Percentiles rank a stretch among this genome's conserved stretches.
Conservation (phyloP, 2,329 filamentous ascomycete species). For the Nigrospora oryzae region DNA sequence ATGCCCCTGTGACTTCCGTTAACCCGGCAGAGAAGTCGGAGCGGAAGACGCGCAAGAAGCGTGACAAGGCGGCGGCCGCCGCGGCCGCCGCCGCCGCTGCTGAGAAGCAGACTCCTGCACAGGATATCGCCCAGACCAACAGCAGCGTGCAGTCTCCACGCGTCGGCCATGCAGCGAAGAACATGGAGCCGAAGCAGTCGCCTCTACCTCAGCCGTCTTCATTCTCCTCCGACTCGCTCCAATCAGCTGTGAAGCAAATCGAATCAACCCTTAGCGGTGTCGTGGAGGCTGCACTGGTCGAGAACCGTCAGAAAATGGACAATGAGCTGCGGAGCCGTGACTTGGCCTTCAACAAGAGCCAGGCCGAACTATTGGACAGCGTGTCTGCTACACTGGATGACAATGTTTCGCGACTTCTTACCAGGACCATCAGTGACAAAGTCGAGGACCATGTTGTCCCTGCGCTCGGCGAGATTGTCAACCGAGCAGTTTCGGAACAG, state of each 20-base stretch:
- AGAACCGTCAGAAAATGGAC: constrained; percentile 53
- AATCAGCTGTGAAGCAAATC: constrained; percentile 44
- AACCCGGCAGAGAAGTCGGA: constrained; percentile 22
- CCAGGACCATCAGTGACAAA: constrained; percentile 66
- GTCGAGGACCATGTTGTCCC: constrained; percentile 73
- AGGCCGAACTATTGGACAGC: constrained; percentile 46
- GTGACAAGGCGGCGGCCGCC: constrained; percentile 48
- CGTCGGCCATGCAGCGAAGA: constrained; percentile 23
- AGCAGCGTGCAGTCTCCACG: constrained; percentile 26
- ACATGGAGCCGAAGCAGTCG: constrained; percentile 15
- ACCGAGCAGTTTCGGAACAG: constrained; percentile 62
- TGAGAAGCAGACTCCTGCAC: constrained; percentile 26
- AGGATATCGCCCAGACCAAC: constrained; percentile 29
- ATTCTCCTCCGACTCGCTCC: constrained; percentile 34
- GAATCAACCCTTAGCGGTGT: constrained; percentile 38
- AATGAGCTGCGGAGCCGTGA: constrained; percentile 53
- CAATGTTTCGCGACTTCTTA: constrained; percentile 63
- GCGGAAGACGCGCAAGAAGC: constrained; percentile 22
- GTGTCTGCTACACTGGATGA: constrained; percentile 53
- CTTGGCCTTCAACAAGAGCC: constrained; percentile 41
- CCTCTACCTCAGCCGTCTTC: constrained; percentile 12
- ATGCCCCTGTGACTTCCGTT: constrained; percentile 13
- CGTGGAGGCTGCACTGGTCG: constrained; percentile 50
- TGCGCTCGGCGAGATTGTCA: constrained; percentile 58
- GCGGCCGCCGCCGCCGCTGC: constrained; percentile 31